phyloP scores from a whole-genome alignment of 768 basidiomycete species.

The Pleurotus ostreatus region DNA sequence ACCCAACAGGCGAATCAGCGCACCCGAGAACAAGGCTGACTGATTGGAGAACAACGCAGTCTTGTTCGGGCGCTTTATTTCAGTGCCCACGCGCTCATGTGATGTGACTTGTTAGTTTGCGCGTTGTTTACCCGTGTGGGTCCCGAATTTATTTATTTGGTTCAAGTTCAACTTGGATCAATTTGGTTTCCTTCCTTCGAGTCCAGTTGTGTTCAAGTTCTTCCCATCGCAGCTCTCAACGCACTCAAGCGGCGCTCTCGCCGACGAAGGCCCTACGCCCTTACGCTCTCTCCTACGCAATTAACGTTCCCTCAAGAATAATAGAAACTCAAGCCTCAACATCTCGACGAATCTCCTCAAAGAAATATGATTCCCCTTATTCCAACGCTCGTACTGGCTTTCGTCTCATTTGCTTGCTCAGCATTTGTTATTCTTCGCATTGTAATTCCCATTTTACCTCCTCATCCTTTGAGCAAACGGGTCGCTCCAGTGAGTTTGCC shows the following conservation, averaged over 20 bases:
- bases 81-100: conserved; percentile 22
- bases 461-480: conserved; percentile 67
- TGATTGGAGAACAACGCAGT: not conserved
- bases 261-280: conserved; percentile 39
- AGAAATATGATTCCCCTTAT: conserved; percentile 62
- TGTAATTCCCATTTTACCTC: conserved; percentile 70
- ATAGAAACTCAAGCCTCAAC: not conserved
- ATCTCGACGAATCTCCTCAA: conserved; percentile 19
- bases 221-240: conserved; percentile 24
- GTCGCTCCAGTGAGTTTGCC: conserved; percentile 59
- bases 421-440: conserved; percentile 75
- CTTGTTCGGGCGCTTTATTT: not conserved
- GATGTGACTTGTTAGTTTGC: conserved; percentile 18
- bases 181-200: conserved; percentile 15
- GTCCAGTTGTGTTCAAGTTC: conserved; percentile 21
- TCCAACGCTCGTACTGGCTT: conserved; percentile 61
- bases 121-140: conserved; percentile 22
- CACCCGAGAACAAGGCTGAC: not conserved
- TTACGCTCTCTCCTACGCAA: conserved; percentile 34
- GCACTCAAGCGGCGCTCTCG: conserved; percentile 23
- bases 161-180: conserved; percentile 12
- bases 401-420: conserved; percentile 69
- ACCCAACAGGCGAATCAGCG: no score
- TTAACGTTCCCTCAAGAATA: conserved; percentile 41
- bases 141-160: conserved; percentile 9